Conservation (phyloP, 2,329 filamentous ascomycete species). For the Botrytis porri region DNA sequence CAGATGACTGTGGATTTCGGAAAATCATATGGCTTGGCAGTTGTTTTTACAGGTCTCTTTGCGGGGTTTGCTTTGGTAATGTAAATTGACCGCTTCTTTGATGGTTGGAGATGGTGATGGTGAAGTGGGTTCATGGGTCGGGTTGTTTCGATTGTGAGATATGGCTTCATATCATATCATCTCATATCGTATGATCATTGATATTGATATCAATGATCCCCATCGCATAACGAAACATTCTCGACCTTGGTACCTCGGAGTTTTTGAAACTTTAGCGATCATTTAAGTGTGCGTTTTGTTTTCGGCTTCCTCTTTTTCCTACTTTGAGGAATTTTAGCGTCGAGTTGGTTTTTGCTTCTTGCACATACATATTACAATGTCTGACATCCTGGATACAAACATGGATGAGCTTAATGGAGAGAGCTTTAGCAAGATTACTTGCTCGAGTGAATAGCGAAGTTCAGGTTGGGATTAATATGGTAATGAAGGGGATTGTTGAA, state of each 20-base stretch:
- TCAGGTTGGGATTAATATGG: neutral
- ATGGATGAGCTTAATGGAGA: neutral
- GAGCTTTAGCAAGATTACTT: neutral
- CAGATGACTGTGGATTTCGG: constrained; percentile 48
- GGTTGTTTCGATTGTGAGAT: neutral
- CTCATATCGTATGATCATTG: neutral
- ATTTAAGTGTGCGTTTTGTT: constrained; percentile 4
- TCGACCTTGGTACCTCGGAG: constrained; percentile 23
- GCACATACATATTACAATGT: constrained; percentile 4
- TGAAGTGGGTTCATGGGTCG: neutral
- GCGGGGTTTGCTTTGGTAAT: constrained; percentile 55
- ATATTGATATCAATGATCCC: constrained; percentile 6
- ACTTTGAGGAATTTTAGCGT: neutral
- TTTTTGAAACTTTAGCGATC: constrained; percentile 22
- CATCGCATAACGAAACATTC: constrained; percentile 24
- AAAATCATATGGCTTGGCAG: constrained; percentile 53
- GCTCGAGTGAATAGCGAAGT: neutral
- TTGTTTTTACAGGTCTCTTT: constrained; percentile 53
- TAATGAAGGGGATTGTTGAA: constrained; percentile 6
- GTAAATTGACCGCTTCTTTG: constrained; percentile 34
- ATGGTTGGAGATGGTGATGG: neutral
- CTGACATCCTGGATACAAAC: neutral
- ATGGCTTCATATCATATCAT: neutral
- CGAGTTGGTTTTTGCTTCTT: neutral
- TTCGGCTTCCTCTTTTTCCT: neutral